Percentiles rank a stretch among this genome's conserved stretches.
These are phyloP conservation scores for Mychonastes homosphaera DNA, from an alignment of 139 green algal species.

Conservation along the genomic window DNA sequence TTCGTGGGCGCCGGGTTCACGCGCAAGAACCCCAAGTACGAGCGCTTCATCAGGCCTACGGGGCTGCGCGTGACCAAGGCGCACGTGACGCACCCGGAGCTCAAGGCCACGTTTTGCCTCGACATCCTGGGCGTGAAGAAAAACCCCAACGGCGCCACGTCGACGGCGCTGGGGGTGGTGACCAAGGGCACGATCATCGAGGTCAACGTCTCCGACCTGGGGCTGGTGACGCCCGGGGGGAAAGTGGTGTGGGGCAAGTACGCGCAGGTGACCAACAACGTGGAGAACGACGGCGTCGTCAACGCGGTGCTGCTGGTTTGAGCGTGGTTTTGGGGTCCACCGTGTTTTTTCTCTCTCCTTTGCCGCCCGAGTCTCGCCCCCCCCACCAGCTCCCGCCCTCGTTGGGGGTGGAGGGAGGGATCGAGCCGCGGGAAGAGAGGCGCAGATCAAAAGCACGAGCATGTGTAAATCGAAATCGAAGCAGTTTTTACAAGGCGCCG, in stretches of 20 bases:
- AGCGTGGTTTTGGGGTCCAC: background rate
- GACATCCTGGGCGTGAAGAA: conserved; percentile 99
- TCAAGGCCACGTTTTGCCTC: conserved; percentile 96
- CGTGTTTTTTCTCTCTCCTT: background rate
- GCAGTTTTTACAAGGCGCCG: no score
- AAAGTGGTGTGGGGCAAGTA: conserved; percentile 99
- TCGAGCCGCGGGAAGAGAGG: background rate
- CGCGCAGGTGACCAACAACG: conserved; percentile 82
- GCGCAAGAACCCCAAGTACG: conserved; percentile 98
- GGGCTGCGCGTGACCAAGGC: conserved; percentile 98
- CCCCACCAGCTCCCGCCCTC: background rate
- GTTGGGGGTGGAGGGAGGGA: background rate
- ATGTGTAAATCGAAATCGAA: no score
- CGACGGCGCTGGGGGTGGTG: conserved; percentile 90
- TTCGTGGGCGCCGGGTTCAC: conserved; percentile 96
- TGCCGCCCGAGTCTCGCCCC: background rate
- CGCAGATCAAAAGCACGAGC: background rate
- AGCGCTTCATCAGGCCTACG: conserved; percentile 96
- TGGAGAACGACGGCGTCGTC: conserved; percentile 89
- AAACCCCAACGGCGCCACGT: conserved; percentile 97
- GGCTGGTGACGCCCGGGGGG: conserved; percentile 93
- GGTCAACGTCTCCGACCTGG: conserved; percentile 97
- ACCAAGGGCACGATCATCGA: conserved; percentile 94
- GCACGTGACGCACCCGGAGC: conserved; percentile 96
- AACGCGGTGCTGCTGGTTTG: conserved; percentile 97